Base-by-base conservation (phyloP, 805 yeast species). In the Lipomyces kockii region DNA sequence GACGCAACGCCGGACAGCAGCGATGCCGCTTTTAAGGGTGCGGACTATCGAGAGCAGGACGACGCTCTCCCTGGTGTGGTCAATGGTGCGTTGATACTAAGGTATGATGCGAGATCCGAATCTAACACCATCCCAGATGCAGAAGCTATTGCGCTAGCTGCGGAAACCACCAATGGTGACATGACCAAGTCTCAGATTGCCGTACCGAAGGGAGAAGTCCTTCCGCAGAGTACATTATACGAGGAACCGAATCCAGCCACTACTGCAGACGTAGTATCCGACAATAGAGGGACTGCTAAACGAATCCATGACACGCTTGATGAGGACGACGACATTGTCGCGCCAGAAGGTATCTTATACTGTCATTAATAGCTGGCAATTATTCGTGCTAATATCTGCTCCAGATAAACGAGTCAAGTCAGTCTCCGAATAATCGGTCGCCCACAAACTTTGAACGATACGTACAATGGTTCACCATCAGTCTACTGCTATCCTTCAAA, bases 311-410 rank as follows among this genome's bases (percentile, higher is more conserved):
- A 56, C 14, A 17, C 25, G 2, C 39, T 29, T 39, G 59, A 17
- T 22, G 59, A 32, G 6, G 59, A 56, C 14, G 59, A 56, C 43
- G 39, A 20, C 8, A 56, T 22, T 14, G 43, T 20, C 8, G 59
- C 9, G 9, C 49, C 49, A 17, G 49, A 43, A n/a, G 49, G 49
- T 43, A 43, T 43, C 8, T n/a, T 43, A 2, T 43, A n/a, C 49
- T 43, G 49, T 17, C 22, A n/a, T 17, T 6, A 37, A 37, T n/a
- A n/a, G 20, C 49, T n/a, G 11, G 14, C 20, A 11, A n/a, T 43
- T 43, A n/a, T 6, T 17, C 22, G 14, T 43, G 22, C 49, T 43
- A 43, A 43, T 43, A 43, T 17, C 22, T 43, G 20, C 9, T 17
- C 22, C 9, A 43, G 49, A 43, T 43, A 43, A 43, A n/a, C 22